Evolutionary conservation across 2,329 filamentous ascomycete genomes (phyloP).

Genomic region (Xylariaceae sp.): DNA sequence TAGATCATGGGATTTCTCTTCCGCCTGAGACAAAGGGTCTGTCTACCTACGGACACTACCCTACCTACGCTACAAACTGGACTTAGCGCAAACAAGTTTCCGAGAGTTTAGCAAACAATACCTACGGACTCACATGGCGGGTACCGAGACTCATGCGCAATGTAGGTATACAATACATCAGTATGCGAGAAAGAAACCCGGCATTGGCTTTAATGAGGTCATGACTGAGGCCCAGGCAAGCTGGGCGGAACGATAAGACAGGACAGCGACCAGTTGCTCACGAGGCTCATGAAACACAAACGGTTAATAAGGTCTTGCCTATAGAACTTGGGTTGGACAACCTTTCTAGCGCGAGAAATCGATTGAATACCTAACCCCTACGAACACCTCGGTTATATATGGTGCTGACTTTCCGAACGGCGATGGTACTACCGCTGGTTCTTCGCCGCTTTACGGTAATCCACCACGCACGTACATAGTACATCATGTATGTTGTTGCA

Average conservation of each 20-base stretch:
- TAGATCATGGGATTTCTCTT: conserved; percentile 14
- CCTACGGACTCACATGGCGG: too few relatives aligned
- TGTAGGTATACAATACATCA: not conserved
- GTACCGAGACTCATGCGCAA: too few relatives aligned
- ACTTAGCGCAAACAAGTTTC: conserved; percentile 14
- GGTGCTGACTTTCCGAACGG: conserved; percentile 17
- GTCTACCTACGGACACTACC: not conserved
- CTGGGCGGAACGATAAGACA: conserved; percentile 10
- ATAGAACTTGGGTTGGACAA: not conserved
- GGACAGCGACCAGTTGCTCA: conserved; percentile 2
- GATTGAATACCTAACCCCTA: not conserved
- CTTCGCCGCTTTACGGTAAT: not conserved
- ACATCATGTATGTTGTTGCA: conserved; percentile 8
- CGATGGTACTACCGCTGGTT: not conserved
- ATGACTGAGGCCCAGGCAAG: conserved; percentile 11
- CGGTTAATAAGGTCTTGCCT: not conserved
- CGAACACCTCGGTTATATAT: conserved; percentile 12
- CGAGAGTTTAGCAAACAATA: conserved; percentile 13
- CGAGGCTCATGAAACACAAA: not conserved
- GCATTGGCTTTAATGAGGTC: conserved; percentile 14
- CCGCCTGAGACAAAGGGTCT: conserved; percentile 1
- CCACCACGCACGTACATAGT: not conserved
- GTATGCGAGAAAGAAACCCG: conserved; percentile 7
- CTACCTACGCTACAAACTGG: too few relatives aligned
- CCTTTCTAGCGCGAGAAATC: conserved; percentile 5